Evolutionary conservation across 805 yeast genomes (phyloP), one percentile per base, ranked within the genome.

Genomic region (Sugiyamaella chiloensis): DNA sequence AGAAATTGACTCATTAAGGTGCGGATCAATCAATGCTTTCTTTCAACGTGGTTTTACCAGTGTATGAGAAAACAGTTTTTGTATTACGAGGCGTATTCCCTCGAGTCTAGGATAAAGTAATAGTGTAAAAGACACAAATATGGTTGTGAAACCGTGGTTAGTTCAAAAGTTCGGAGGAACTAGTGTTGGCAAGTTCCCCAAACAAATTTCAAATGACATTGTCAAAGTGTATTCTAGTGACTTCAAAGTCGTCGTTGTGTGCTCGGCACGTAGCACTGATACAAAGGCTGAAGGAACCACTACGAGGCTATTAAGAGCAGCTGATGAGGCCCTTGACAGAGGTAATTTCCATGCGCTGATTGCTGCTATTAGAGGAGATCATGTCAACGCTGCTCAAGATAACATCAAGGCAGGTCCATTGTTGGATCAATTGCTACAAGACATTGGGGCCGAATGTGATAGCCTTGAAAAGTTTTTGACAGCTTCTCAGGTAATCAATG

Each of bases 91-190:
- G 47, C 47, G 30, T 44, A 44, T 36, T 44, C 47, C 24, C 40
- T 35, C 34, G 47, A 44, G 42, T 44, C 47, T 16, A 39, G 47
- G 26, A 36, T 44, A 19, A 30, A 31, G 47, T 44, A 36, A 36
- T 9, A n/a, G 35, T 5, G 4, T 9, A 23, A 7, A 35, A 7
- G n/a, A n/a, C n/a, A n/a, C n/a, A n/a, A n/a, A n/a, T 23, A 44
- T 44, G 48, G 26, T 32, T 32, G 54, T 44, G n/a, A 60, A 58
- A 31, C 67, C 42, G 14, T 84, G 91, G 90, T 66, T 85, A 2
- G 85, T 93, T 5, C 99, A 93, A 66, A 93, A 93, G 67, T 93
- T 87, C 61, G 99, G 99, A 42, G 99, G 99, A 46, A 93, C 99
- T 12, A 83, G 93, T 40, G 96, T 93, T 26, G 99, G 99, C 19